Percentiles rank a stretch among this genome's conserved stretches.
These are phyloP conservation scores for Diaporthe ampelina DNA, from an alignment of 2,329 filamentous ascomycete species.

Conservation along the genomic window DNA sequence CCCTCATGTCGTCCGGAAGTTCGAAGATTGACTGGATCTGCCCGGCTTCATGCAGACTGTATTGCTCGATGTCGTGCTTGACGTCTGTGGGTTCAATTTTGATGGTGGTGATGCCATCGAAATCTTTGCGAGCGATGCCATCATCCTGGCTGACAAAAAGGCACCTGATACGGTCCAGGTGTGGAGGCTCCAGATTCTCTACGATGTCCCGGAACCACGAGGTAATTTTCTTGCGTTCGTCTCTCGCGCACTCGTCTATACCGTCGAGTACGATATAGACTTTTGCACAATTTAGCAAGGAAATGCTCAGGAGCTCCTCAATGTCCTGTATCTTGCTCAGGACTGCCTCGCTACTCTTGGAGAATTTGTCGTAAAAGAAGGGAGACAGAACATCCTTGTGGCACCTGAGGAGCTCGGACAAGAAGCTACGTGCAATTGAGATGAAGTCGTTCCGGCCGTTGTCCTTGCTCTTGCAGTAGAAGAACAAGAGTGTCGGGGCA, in stretches of 20 bases:
- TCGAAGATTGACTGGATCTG: conserved; percentile 9
- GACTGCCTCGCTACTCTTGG: conserved; percentile 47
- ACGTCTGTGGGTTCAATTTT: conserved; percentile 41
- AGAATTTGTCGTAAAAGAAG: conserved; percentile 52
- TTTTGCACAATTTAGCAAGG: conserved; percentile 46
- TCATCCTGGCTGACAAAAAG: conserved; percentile 56
- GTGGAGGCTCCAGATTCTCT: conserved; percentile 10
- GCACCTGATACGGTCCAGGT: conserved; percentile 45
- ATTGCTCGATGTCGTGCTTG: conserved; percentile 7
- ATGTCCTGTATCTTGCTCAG: conserved; percentile 47
- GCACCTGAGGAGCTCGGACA: conserved; percentile 52
- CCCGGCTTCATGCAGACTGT: not conserved
- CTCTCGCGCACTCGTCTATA: conserved; percentile 55
- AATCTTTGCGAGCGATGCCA: conserved; percentile 47
- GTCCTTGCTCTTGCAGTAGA: conserved; percentile 56
- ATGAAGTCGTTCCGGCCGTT: conserved; percentile 49
- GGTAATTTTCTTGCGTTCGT: conserved; percentile 50
- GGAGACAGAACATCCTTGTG: conserved; percentile 46
- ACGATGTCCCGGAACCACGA: conserved; percentile 46
- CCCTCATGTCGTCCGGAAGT: not conserved
- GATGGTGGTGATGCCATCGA: conserved; percentile 45
- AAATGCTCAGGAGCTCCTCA: conserved; percentile 49
- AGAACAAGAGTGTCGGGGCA: conserved; percentile 49
- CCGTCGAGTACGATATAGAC: conserved; percentile 57
- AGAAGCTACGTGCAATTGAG: conserved; percentile 49